phyloP scores from a whole-genome alignment of 2,329 filamentous ascomycete genomes.

The Hypomyces perniciosus region DNA sequence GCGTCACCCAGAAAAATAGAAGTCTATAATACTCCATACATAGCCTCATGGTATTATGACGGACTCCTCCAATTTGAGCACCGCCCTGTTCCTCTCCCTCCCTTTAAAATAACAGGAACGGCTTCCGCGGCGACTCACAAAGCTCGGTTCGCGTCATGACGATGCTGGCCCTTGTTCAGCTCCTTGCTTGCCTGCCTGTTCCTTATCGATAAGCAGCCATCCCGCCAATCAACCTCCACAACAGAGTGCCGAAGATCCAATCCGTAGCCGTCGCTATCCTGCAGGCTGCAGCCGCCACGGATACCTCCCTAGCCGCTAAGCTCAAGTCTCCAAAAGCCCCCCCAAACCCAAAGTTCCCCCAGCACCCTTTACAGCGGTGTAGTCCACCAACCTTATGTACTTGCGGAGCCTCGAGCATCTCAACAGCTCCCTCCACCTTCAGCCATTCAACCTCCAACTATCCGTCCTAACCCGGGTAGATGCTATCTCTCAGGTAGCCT shows the following conservation, averaged over 20 bases:
- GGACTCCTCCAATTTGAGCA: no score
- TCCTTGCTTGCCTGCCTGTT: neutral
- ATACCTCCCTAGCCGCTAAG: neutral
- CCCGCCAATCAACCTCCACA: neutral
- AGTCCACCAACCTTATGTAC: conserved; percentile 6
- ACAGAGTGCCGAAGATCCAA: neutral
- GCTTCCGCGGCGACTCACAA: neutral
- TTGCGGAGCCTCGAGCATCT: neutral
- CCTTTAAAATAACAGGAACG: neutral
- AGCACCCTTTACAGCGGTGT: neutral
- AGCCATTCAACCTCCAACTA: conserved; percentile 1
- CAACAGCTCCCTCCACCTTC: conserved; percentile 1
- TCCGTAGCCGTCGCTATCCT: neutral
- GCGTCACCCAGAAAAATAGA: neutral
- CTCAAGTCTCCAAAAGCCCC: neutral
- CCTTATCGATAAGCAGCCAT: conserved; percentile 8
- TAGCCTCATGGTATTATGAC: no score
- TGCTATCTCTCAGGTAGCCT: conserved; percentile 2
- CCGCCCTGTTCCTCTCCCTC: no score
- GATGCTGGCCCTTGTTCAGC: no score
- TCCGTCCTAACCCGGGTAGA: neutral
- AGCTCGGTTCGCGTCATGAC: neutral
- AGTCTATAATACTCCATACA: no score
- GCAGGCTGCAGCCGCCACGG: neutral
- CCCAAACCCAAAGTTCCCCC: neutral